These are phyloP conservation scores for Mycena metata DNA, from an alignment of 768 basidiomycete species.

Conservation along the genomic window DNA sequence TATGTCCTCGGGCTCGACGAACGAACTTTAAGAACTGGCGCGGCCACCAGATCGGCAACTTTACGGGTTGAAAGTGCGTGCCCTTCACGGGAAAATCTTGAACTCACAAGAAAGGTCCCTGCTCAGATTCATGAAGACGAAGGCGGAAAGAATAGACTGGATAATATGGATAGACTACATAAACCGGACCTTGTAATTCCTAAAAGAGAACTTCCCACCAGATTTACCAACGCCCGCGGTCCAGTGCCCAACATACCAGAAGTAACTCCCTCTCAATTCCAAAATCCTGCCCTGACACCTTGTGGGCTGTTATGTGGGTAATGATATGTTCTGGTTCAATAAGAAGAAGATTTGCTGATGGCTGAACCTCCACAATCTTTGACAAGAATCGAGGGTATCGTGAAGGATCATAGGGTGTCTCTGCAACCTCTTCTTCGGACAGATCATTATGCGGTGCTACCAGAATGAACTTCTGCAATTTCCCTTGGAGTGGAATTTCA, in stretches of 20 bases:
- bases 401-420: neutral
- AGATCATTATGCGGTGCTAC: neutral
- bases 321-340: conserved; percentile 11
- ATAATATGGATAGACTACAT: too few species aligned
- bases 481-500: conserved; percentile 1
- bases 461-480: neutral
- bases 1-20: too few species aligned
- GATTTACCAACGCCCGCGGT: too few species aligned
- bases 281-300: neutral
- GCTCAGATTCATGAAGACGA: too few species aligned
- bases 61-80: too few species aligned
- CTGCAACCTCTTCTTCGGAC: neutral
- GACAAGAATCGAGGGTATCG: neutral
- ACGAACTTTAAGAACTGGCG: too few species aligned
- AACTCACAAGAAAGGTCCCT: too few species aligned
- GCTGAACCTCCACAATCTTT: neutral
- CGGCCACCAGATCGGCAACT: too few species aligned
- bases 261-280: neutral
- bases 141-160: too few species aligned
- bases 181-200: too few species aligned
- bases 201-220: too few species aligned
- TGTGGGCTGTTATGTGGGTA: neutral
- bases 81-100: too few species aligned
- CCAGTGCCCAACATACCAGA: neutral
- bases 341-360: neutral